Conservation (phyloP, 768 basidiomycete genomes). For the Asterophora parasitica region DNA sequence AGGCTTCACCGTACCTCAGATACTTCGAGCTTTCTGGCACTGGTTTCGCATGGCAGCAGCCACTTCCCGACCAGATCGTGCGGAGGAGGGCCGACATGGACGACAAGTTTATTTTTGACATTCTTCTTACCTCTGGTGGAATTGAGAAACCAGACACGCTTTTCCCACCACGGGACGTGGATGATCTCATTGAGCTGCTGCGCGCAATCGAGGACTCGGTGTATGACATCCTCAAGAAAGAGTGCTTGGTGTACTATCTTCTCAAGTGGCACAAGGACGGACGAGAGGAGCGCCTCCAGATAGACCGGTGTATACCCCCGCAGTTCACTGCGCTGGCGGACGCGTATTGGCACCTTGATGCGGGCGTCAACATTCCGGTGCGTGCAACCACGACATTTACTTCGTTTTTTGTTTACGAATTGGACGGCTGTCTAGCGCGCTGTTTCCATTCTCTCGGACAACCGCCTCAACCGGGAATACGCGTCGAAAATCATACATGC, state of each 20-base stretch:
- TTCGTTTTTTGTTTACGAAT: too few relatives aligned
- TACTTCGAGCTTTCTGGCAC: slow-evolving; percentile 51
- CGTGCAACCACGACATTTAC: too few relatives aligned
- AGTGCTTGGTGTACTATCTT: slow-evolving; percentile 76
- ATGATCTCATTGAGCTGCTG: slow-evolving; percentile 52
- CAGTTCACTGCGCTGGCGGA: slow-evolving; percentile 74
- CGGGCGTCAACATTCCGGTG: slow-evolving; percentile 60
- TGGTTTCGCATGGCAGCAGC: slow-evolving; percentile 56
- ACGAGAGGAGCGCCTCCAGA: slow-evolving; percentile 45
- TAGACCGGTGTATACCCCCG: slow-evolving; percentile 61
- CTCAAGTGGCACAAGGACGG: slow-evolving; percentile 76
- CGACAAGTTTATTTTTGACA: slow-evolving; percentile 69
- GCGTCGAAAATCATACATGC: slow-evolving; percentile 74
- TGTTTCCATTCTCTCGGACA: slow-evolving; percentile 67
- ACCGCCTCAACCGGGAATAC: slow-evolving; percentile 70
- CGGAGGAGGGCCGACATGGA: slow-evolving; percentile 55
- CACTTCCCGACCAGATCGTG: slow-evolving; percentile 53
- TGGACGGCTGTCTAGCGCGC: slow-evolving; percentile 45
- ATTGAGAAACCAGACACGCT: slow-evolving; percentile 53
- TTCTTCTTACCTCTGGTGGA: slow-evolving; percentile 62
- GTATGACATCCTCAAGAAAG: slow-evolving; percentile 76
- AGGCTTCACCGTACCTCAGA: slow-evolving; percentile 17
- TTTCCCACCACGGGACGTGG: slow-evolving; percentile 62
- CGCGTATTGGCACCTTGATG: slow-evolving; percentile 82
- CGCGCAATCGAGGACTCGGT: slow-evolving; percentile 53